Conservation (phyloP, 225 moss, liverwort and hornwort genomes). For the Anthoceros angustus region DNA sequence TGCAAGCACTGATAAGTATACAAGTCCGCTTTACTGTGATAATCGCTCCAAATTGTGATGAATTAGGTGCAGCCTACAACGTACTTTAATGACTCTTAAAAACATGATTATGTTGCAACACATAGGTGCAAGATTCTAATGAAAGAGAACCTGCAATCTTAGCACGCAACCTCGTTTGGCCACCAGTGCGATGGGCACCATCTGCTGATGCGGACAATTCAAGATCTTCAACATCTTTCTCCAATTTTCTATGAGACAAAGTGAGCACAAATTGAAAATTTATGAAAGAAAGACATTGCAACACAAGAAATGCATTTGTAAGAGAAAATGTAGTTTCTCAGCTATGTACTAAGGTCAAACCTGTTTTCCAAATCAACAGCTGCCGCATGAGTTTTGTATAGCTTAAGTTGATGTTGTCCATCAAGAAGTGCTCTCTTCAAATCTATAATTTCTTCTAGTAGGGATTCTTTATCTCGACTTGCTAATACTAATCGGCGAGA, state of each 20-base stretch:
- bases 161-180: conserved; percentile 19
- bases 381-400: conserved; percentile 74
- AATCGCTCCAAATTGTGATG: no score
- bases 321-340: no score
- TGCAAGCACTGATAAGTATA: no score
- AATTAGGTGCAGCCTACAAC: no score
- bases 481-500: conserved; percentile 69
- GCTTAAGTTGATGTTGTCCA: conserved; percentile 63
- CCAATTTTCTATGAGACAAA: conserved; percentile 17
- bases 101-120: background rate
- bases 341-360: conserved; percentile 8
- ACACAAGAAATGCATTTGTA: background rate
- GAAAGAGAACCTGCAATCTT: conserved; percentile 20
- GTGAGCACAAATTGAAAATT: conserved; percentile 1
- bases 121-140: background rate
- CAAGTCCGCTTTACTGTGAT: no score
- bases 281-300: background rate
- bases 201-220: conserved; percentile 16
- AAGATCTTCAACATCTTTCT: conserved; percentile 28
- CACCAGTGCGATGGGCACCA: conserved; percentile 30
- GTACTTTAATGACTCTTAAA: background rate
- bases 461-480: conserved; percentile 66
- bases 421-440: conserved; percentile 60
- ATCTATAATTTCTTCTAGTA: conserved; percentile 61
- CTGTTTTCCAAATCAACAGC: conserved; percentile 79